Evolutionary conservation across 1,139 yeast genomes (phyloP).

Genomic region (Trichomonascaceae sp.): DNA sequence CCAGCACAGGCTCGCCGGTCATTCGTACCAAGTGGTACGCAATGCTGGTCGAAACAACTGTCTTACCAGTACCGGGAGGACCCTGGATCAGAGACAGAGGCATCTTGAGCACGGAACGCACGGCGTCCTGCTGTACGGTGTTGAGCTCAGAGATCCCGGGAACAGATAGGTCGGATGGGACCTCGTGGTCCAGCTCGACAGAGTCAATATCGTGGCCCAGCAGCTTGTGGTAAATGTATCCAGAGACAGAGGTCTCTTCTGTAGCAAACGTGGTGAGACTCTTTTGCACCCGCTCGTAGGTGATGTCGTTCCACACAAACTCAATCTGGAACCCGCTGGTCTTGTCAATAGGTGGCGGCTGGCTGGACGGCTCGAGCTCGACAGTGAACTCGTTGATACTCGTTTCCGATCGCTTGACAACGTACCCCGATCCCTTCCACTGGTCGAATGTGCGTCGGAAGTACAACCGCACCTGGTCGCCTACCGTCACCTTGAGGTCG

Average conservation of each 20-base stretch:
- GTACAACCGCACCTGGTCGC: slow-evolving; percentile 65
- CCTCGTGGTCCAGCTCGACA: slow-evolving; percentile 9
- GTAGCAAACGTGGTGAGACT: slow-evolving; percentile 66
- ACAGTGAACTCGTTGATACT: slow-evolving; percentile 59
- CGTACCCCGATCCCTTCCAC: slow-evolving; percentile 68
- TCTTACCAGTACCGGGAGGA: slow-evolving; percentile 98
- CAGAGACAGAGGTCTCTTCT: slow-evolving; percentile 58
- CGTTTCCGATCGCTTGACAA: slow-evolving; percentile 59
- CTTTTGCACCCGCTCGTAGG: slow-evolving; percentile 73
- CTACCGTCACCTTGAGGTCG: slow-evolving; percentile 66
- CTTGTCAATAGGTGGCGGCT: slow-evolving; percentile 45
- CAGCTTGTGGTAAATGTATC: slow-evolving; percentile 64
- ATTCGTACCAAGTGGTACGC: slow-evolving; percentile 59
- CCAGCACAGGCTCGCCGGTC: slow-evolving; percentile 50
- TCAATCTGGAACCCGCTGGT: slow-evolving; percentile 69
- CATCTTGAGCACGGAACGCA: slow-evolving; percentile 51
- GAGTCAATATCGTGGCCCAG: slow-evolving; percentile 61
- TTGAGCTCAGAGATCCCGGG: slow-evolving; percentile 62
- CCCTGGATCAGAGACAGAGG: slow-evolving; percentile 88
- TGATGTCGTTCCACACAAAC: slow-evolving; percentile 79
- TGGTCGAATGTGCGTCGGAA: slow-evolving; percentile 23
- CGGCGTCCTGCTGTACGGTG: slow-evolving; percentile 69
- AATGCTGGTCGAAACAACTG: slow-evolving; percentile 86
- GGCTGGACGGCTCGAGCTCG: slow-evolving; percentile 34
- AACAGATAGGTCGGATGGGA: slow-evolving; percentile 52